Evolutionary conservation across 805 yeast genomes (phyloP), one percentile per base, ranked within the genome.

Genomic region (Kuraishia piskuri): DNA sequence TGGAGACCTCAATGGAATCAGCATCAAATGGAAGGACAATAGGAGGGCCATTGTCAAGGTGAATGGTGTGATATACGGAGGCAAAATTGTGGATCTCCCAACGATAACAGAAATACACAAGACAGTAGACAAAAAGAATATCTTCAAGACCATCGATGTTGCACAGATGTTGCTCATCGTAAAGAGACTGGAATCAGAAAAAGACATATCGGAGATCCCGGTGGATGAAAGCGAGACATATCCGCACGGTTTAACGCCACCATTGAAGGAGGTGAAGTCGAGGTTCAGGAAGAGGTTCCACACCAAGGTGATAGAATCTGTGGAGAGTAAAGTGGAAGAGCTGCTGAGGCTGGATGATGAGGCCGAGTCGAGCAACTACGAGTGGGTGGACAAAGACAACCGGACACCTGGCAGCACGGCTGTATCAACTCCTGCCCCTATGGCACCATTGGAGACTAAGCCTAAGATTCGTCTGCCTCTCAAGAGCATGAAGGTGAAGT

Each of bases 61-160:
- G n/a, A 79, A 82, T 55, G 85, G 82, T 48, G 76, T 80, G 14
- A 66, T 83, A 56, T 92, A 88, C 66, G 90, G 88, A 6, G 97
- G 96, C 0, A 83, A 89, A 57, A 70, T 94, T 37, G 81, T 94
- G n/a, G 92, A 91, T 61, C 71, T 94, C 57, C 99, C 99, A 0
- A 88, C 96, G 0, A 69, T 91, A 3, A 79, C 88, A 9, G 99
- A 94, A 65, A 81, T 88, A 6, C 89, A 86, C 66, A 94, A 94
- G 68, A 84, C 96, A 4, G 80, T 91, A 22, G 99, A 94, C 66
- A 80, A 82, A 62, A 92, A 92, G 66, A 94, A 90, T 63, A 79
- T 94, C 23, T 85, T 86, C 71, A 94, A 94, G 63, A 82, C 95
- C 0, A 75, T 89, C 36, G 98, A 94, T 66, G 74, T 92, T 6